Evolutionary conservation across 257 asterid genomes (phyloP), one percentile per base, ranked within the genome.

Genomic region (Craterostigma plantagineum): DNA sequence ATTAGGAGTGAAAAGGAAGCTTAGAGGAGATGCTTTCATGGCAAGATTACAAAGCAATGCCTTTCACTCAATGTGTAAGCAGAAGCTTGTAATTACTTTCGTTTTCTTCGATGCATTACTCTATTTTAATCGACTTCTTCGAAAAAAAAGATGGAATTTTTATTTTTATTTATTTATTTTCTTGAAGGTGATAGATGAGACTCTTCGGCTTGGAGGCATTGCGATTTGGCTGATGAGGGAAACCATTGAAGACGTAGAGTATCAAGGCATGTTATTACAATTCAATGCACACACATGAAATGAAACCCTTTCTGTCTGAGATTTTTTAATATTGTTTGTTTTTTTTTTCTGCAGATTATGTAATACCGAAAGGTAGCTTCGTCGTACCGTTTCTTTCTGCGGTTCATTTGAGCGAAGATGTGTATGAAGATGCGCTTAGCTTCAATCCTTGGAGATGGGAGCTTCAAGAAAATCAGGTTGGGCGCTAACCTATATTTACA

Each of bases 151-250:
- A n/a, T n/a, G n/a, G n/a, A n/a, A n/a, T n/a, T n/a, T n/a, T n/a
- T n/a, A n/a, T n/a, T n/a, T n/a, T n/a, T n/a, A n/a, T n/a, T n/a
- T n/a, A n/a, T n/a, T n/a, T n/a, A 23, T 23, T 23, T 23, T 23
- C 30, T 23, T 23, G 30, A 2, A 84, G 96, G 82, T 81, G 9
- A 85, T 75, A 30, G 96, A 85, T 39, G 96, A 85, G 71, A 67
- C 91, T 48, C 96, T 81, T 51, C 67, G 96, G 43, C 45, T 77
- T 11, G 96, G 83, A 11, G 94, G 92, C 27, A 81, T 85, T 43
- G 94, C 96, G 33, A 81, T 85, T 57, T 85, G 94, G 94, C 57
- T 85, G 68, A 71, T 75, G 94, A 69, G 96, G 62, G 96, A 85
- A 75, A 82, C 94, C 51, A 85, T 69, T 48, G 65, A 68, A 14